These are phyloP conservation scores for Tulasnella sp. DNA, from an alignment of 768 basidiomycete species.

Conservation along the genomic window DNA sequence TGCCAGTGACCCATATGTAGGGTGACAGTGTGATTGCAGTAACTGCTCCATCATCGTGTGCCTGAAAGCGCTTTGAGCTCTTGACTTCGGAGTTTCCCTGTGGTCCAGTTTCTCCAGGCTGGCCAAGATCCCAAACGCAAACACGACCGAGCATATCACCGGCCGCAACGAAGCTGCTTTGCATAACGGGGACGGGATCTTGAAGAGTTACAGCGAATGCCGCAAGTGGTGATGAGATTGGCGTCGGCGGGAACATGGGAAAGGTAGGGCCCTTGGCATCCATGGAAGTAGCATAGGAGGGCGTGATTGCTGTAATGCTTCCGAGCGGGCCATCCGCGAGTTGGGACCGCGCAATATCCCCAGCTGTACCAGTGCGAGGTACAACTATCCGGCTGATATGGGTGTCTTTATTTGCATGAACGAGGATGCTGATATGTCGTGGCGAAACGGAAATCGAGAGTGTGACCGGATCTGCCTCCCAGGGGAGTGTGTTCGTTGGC, in stretches of 20 bases:
- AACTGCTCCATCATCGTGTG: conserved; percentile 65
- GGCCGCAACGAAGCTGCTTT: conserved; percentile 58
- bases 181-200: conserved; percentile 40
- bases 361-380: conserved; percentile 28
- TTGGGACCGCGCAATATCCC: conserved; percentile 44
- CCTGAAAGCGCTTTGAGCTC: conserved; percentile 56
- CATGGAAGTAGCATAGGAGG: conserved; percentile 48
- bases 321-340: conserved; percentile 62
- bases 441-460: conserved; percentile 10
- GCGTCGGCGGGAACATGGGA: neutral
- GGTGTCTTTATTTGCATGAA: conserved; percentile 55
- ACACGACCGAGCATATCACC: conserved; percentile 52
- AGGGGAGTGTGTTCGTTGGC: neutral
- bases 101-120: neutral
- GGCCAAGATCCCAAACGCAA: conserved; percentile 34
- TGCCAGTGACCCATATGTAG: conserved; percentile 63
- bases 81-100: neutral
- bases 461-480: conserved; percentile 3
- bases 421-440: conserved; percentile 49
- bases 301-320: conserved; percentile 54
- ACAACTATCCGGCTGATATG: conserved; percentile 55
- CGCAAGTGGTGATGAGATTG: conserved; percentile 27
- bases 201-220: conserved; percentile 9
- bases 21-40: conserved; percentile 67
- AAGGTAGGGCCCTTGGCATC: neutral